Percentiles rank a stretch among this genome's conserved stretches.
Conservation (phyloP, 257 asterid genomes). For the Lycium ferocissimum region DNA sequence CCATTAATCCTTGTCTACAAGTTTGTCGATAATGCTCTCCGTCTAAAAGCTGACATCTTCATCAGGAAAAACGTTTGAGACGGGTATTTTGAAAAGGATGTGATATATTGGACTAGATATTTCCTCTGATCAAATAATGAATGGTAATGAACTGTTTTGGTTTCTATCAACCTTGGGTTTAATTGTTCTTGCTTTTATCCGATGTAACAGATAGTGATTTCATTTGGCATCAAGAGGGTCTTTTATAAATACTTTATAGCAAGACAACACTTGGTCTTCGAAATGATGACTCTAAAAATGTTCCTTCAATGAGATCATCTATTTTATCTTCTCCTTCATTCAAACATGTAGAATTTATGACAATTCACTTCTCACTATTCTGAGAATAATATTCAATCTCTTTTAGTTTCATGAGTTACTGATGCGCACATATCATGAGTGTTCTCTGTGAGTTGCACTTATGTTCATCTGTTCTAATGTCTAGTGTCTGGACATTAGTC, state of each 20-base stretch:
- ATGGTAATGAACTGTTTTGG: not conserved
- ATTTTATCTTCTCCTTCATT: conserved; percentile 3
- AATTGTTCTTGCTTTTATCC: not conserved
- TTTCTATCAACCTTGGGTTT: not conserved
- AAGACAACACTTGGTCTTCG: not conserved
- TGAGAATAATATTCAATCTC: not conserved
- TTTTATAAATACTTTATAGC: not conserved
- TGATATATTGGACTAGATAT: not conserved
- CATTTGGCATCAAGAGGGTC: conserved; percentile 1
- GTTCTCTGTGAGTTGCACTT: not conserved
- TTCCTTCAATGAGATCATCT: not conserved
- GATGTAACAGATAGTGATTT: not conserved
- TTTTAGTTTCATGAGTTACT: conserved; percentile 13
- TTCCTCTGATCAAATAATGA: not conserved
- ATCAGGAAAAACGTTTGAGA: not conserved
- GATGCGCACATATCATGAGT: not conserved
- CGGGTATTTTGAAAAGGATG: not conserved
- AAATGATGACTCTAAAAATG: not conserved
- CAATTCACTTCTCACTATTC: not conserved
- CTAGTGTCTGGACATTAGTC: not conserved
- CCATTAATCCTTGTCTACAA: not conserved
- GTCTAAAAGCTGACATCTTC: not conserved
- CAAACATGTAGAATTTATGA: conserved; percentile 14
- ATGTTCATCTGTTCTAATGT: not conserved
- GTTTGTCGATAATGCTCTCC: not conserved